A percentile compares a stretch with the other conserved stretches of the same genome.
Evolutionary conservation across 805 yeast genomes (phyloP).

Genomic region (Crinitomyces ghanaensis): DNA sequence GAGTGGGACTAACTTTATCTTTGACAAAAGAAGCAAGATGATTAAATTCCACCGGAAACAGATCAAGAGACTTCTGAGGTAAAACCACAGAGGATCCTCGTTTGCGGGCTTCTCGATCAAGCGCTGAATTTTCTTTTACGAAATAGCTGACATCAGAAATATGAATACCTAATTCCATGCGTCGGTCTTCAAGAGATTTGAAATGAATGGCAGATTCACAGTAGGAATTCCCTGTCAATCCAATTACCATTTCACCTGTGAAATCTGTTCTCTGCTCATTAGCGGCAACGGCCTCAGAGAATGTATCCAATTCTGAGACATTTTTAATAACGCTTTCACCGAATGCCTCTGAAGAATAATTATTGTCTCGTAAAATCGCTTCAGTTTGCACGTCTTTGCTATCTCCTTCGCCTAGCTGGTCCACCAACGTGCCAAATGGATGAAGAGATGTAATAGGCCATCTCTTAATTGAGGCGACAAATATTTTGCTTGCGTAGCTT

Average conservation of each 20-base stretch:
- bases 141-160: constrained; percentile 67
- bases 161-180: constrained; percentile 77
- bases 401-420: constrained; percentile 72
- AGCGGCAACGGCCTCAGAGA: constrained; percentile 18
- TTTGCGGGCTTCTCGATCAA: constrained; percentile 84
- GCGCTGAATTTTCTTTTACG: constrained; percentile 56
- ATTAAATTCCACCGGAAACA: constrained; percentile 57
- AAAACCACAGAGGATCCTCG: constrained; percentile 81
- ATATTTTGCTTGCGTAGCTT: constrained; percentile 64
- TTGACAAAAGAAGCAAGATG: constrained; percentile 46
- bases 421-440: constrained; percentile 90
- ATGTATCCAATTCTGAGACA: constrained; percentile 8
- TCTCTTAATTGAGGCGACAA: constrained; percentile 91
- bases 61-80: constrained; percentile 60
- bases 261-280: constrained; percentile 39
- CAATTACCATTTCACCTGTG: constrained; percentile 45
- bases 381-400: constrained; percentile 72
- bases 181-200: constrained; percentile 45
- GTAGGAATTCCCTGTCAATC: constrained; percentile 48
- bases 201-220: constrained; percentile 78
- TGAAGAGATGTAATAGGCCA: constrained; percentile 99
- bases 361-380: constrained; percentile 68
- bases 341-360: constrained; percentile 31
- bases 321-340: constrained; percentile 28
- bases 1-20: constrained; percentile 48